These are phyloP conservation scores for Syncephalastrum sp. DNA, from an alignment of 371 early-diverging fungal species.

Conservation along the genomic window DNA sequence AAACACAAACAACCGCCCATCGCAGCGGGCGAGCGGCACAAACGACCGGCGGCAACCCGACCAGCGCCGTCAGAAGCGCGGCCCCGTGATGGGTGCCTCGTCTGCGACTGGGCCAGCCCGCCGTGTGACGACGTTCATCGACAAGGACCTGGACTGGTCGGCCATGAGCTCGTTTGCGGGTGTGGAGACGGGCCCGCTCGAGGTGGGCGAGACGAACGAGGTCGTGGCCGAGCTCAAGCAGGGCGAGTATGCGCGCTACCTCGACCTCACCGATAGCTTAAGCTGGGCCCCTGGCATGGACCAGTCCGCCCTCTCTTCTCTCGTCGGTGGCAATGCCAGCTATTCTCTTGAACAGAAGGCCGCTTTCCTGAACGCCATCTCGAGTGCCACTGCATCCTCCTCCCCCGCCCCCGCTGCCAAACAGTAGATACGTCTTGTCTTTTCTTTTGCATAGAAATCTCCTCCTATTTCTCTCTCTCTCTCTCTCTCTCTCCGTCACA, in stretches of 20 bases:
- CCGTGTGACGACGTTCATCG: constrained; percentile 41
- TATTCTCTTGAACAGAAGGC: constrained; percentile 38
- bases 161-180: constrained; percentile 3
- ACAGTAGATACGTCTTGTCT: constrained; percentile 7
- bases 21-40: not conserved
- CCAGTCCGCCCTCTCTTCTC: constrained; percentile 17
- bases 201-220: constrained; percentile 7
- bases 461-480: no score
- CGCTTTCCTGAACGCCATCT: constrained; percentile 30
- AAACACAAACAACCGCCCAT: not conserved
- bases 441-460: no score
- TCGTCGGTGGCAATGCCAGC: constrained; percentile 41
- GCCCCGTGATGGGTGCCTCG: not conserved
- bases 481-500: no score
- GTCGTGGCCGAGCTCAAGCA: constrained; percentile 22
- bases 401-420: constrained; percentile 10
- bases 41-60: constrained; percentile 4
- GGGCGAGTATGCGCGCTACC: constrained; percentile 36
- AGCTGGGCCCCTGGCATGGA: constrained; percentile 20
- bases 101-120: constrained; percentile 11
- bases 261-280: constrained; percentile 22
- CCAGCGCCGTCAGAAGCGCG: constrained; percentile 13
- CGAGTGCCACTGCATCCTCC: constrained; percentile 24
- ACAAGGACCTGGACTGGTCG: constrained; percentile 46
- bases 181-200: constrained; percentile 3